phyloP scores from a whole-genome alignment of 208 protist species.

The Herpetomonas tarakana region DNA sequence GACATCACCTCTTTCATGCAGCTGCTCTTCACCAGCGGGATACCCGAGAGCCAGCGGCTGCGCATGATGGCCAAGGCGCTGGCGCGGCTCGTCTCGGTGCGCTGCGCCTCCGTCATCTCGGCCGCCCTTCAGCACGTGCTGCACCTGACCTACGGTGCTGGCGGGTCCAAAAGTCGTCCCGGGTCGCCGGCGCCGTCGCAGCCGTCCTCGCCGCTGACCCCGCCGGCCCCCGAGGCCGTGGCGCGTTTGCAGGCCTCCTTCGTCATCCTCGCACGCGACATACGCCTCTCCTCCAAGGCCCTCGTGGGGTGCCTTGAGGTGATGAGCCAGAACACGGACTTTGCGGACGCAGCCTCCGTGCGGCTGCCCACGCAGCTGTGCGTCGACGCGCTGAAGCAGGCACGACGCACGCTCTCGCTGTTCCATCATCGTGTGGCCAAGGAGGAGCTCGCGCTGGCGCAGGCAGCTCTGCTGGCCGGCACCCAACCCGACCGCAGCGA shows the following conservation, averaged over 20 bases:
- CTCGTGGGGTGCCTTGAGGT: slow-evolving; percentile 53
- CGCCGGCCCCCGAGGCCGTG: neutral
- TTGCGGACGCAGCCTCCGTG: slow-evolving; percentile 33
- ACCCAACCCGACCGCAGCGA: slow-evolving; percentile 5
- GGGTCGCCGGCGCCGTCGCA: neutral
- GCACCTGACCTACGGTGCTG: slow-evolving; percentile 37
- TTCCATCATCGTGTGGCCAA: slow-evolving; percentile 42
- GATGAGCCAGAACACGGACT: slow-evolving; percentile 37
- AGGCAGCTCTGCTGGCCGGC: neutral
- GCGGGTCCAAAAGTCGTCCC: neutral
- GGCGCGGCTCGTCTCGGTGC: slow-evolving; percentile 57
- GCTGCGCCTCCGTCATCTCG: slow-evolving; percentile 68
- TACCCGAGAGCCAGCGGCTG: slow-evolving; percentile 57
- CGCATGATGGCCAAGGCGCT: slow-evolving; percentile 58
- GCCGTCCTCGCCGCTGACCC: neutral
- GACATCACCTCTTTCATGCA: slow-evolving; percentile 61
- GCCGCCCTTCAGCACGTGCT: slow-evolving; percentile 63
- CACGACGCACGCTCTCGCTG: slow-evolving; percentile 42
- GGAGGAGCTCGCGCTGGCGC: slow-evolving; percentile 17
- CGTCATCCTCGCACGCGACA: slow-evolving; percentile 43
- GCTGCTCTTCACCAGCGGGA: slow-evolving; percentile 45
- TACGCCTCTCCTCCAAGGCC: slow-evolving; percentile 43
- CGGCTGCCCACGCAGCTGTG: slow-evolving; percentile 72
- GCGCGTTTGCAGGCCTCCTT: slow-evolving; percentile 18
- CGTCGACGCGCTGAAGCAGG: slow-evolving; percentile 64